Evolutionary conservation across 495 filamentous ascomycete species (phyloP).

Genomic region (Umbilicaria muhlenbergii): DNA sequence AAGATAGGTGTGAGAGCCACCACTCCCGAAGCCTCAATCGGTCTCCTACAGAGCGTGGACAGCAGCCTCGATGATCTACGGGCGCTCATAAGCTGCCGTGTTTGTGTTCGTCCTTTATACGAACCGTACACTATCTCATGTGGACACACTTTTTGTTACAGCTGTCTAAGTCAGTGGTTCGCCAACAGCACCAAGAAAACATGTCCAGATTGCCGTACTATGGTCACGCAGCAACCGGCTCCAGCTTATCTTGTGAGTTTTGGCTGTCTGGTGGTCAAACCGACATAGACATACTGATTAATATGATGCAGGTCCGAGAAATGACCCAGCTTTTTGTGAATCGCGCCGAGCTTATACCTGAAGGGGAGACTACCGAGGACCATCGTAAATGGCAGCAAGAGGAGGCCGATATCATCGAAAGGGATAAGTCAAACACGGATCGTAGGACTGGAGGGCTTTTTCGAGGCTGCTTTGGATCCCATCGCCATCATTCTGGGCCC

Average conservation of each 20-base stretch:
- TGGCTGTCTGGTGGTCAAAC: neutral
- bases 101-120: conserved; percentile 54
- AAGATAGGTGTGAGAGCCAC: too few species aligned
- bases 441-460: conserved; percentile 43
- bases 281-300: conserved; percentile 4
- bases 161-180: conserved; percentile 54
- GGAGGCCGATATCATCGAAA: conserved; percentile 33
- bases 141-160: conserved; percentile 65
- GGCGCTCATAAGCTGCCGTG: conserved; percentile 43
- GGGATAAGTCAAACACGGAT: conserved; percentile 34
- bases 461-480: conserved; percentile 38
- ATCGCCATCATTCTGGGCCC: conserved; percentile 14
- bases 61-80: conserved; percentile 35
- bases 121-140: conserved; percentile 59
- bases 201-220: conserved; percentile 54
- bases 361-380: conserved; percentile 45
- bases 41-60: conserved; percentile 31
- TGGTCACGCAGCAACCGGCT: conserved; percentile 42
- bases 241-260: conserved; percentile 51
- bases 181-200: conserved; percentile 44
- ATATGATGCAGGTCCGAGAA: conserved; percentile 39
- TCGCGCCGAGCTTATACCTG: conserved; percentile 46
- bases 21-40: neutral
- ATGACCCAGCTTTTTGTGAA: conserved; percentile 50
- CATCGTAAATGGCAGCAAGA: conserved; percentile 41